These are phyloP conservation scores for Penicillium sp. DNA, from an alignment of 2,329 filamentous ascomycete genomes.

Conservation along the genomic window DNA sequence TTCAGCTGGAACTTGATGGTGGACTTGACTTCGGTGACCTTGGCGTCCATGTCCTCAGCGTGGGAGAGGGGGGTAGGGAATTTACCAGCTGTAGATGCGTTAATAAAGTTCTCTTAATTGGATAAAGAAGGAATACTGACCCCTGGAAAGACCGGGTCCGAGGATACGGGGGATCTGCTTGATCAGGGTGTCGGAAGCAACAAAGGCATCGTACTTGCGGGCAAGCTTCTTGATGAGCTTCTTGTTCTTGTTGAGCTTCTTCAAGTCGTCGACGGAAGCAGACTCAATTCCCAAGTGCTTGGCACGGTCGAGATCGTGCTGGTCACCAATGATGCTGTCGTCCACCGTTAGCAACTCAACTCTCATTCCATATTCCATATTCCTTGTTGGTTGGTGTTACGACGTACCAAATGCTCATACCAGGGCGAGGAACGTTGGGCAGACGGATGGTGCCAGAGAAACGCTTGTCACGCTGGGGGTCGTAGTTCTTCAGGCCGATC, in stretches of 20 bases:
- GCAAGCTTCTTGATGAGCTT: slow-evolving; percentile 99
- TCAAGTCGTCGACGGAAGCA: slow-evolving; percentile 97
- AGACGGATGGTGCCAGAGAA: slow-evolving; percentile 99
- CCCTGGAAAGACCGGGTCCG: slow-evolving; percentile 96
- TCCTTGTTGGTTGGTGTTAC: not conserved
- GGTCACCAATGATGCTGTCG: slow-evolving; percentile 72
- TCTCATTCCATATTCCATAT: not conserved
- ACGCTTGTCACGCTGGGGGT: slow-evolving; percentile 99
- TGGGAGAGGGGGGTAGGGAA: slow-evolving; percentile 99
- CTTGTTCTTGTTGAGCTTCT: slow-evolving; percentile 99
- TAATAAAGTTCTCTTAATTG: not conserved
- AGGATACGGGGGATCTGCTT: slow-evolving; percentile 99
- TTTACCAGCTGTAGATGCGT: slow-evolving; percentile 72
- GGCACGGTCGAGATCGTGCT: slow-evolving; percentile 99
- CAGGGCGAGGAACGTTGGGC: slow-evolving; percentile 82
- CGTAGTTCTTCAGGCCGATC: slow-evolving; percentile 98
- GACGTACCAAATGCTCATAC: slow-evolving; percentile 76
- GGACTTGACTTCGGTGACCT: slow-evolving; percentile 99
- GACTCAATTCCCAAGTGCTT: slow-evolving; percentile 98
- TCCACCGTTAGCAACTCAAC: slow-evolving; percentile 7
- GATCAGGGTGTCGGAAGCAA: slow-evolving; percentile 95
- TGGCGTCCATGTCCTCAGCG: slow-evolving; percentile 85
- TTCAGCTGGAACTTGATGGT: slow-evolving; percentile 99
- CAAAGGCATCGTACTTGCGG: slow-evolving; percentile 99
- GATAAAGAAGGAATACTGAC: slow-evolving; percentile 45